phyloP scores from a whole-genome alignment of 768 basidiomycete genomes.

The Russula dissimulans region DNA sequence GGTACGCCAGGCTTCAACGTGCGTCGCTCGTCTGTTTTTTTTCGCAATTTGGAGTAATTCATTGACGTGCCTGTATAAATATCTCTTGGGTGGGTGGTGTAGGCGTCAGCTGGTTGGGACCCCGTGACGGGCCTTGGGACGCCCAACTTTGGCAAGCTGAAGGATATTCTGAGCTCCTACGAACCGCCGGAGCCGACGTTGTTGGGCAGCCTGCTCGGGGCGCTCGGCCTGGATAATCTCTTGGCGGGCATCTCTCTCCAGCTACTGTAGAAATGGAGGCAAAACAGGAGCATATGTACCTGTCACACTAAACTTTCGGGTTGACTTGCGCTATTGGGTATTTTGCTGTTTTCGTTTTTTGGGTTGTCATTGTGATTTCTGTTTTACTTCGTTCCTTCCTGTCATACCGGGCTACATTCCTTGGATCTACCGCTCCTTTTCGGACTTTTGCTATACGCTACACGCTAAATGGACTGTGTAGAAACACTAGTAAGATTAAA shows the following conservation, averaged over 20 bases:
- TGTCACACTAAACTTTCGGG: background rate
- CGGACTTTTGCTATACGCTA: background rate
- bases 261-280: background rate
- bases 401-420: background rate
- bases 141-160: slow-evolving; percentile 27
- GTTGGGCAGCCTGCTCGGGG: background rate
- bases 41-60: background rate
- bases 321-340: background rate
- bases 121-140: slow-evolving; percentile 30
- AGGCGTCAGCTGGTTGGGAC: slow-evolving; percentile 31
- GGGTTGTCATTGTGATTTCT: background rate
- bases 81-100: background rate
- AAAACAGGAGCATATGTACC: background rate
- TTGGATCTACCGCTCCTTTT: background rate
- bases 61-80: background rate
- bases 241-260: background rate
- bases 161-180: slow-evolving; percentile 20
- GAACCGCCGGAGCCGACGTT: background rate
- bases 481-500: background rate
- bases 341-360: background rate
- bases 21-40: background rate
- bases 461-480: background rate
- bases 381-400: background rate
- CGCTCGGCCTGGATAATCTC: background rate
- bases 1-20: slow-evolving; percentile 30